Evolutionary conservation across 805 yeast species (phyloP), one percentile per base, ranked within the genome.

Genomic region (Saccharomycopsis babjevae): DNA sequence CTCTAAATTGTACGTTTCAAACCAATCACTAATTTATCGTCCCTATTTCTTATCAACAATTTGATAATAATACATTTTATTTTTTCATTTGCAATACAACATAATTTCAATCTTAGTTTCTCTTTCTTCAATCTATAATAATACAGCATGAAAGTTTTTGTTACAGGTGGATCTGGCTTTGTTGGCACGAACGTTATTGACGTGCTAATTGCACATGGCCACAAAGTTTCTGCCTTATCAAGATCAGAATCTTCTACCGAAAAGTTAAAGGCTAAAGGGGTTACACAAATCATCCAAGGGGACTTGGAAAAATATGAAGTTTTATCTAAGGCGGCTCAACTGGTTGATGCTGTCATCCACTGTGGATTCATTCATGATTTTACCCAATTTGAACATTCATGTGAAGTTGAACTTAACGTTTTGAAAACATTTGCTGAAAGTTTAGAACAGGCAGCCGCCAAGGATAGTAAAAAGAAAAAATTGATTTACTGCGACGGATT

Each of bases 281-380:
- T 67, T 11, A 42, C 62, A 30, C 5, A 46, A 2, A 66, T 68
- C 5, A 58, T 74, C 25, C 56, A 60, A 18, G 79, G 79, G 25
- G 68, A 63, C 11, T 62, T 76, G 2, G 62, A 62, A 16, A 71
- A 70, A 50, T 36, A 68, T 1, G 76, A 73, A 0, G 43, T 66
- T 1, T 66, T 77, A 15, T 66, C 59, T 25, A 62, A 69, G 54
- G 72, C 66, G 5, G 71, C 74, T 13, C 30, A 59, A 7, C 67
- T 66, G 54, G 58, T 71, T 8, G 80, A 77, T 59, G 79, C 71
- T 8, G 72, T 73, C 15, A 56, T 74, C n/a, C 79, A 76, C 59
- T 61, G 73, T 50, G 80, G 72, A 1, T 76, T 71, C 62, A 46
- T 22, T 25, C 52, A 46, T 46, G 63, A 74, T 57, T 72, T 70